Base-by-base conservation (phyloP, 2,329 filamentous ascomycete species). In the Penicillium sp. region DNA sequence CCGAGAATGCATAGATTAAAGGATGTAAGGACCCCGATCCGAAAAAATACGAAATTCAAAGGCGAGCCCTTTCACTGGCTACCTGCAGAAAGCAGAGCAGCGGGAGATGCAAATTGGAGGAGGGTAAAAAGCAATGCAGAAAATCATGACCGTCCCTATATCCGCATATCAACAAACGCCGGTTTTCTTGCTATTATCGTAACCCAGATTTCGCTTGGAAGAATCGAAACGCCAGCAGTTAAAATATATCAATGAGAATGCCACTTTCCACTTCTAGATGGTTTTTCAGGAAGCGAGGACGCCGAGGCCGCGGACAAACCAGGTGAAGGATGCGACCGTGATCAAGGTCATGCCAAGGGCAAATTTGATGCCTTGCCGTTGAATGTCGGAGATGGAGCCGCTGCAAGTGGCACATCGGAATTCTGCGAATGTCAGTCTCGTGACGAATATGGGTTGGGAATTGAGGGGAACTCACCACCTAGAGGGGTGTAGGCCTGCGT, bases 391-490 rank as follows among this genome's bases (percentile, higher is more conserved):
- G 18, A 82, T 64, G 8, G 80, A 82, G 25, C 66, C 58, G 56
- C 72, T 81, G 71, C 83, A 86, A 22, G 80, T 84, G 20, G 79
- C 76, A 66, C 83, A 86, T 47, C 70, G 66, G 65, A 71, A 82
- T 33, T 79, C 80, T 81, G 53, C 31, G 11, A 20, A 31, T 20
- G 56, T 66, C 54, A 65, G 58, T 41, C 22, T 43, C 30, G 8
- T 18, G 28, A 13, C 5, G 4, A 30, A 30, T 2, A 30, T 20
- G 7, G 16, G 20, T 35, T 36, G 11, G 4, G 5, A 30, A 18
- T n/a, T 22, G 20, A 52, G 0, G 18, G 13, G 48, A 20, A 55
- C 77, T 65, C 72, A 82, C 81, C 74, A 40, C 65, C 61, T 50
- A 79, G 73, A 6, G 78, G 74, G 5, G 74, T 77, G 63, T 81